Evolutionary conservation across 208 protist species (phyloP).

Genomic region (Trypanosoma melophagium): DNA sequence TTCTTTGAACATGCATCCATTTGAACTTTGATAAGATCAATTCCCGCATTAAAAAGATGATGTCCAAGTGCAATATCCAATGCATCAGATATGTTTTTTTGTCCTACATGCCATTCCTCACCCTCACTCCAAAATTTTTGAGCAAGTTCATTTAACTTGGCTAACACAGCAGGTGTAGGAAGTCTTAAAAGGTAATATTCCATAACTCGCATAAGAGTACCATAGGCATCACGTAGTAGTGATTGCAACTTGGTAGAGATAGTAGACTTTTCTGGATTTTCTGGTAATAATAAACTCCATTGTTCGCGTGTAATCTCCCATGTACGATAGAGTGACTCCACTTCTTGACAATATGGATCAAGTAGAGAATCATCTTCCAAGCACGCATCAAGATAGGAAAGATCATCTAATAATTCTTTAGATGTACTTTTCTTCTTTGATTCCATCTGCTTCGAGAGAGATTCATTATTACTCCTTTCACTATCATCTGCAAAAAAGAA

Average conservation of each 20-base stretch:
- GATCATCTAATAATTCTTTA: neutral
- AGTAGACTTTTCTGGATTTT: neutral
- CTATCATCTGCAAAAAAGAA: too few species aligned
- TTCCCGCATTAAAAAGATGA: slow-evolving; percentile 17
- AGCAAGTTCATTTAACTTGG: slow-evolving; percentile 2
- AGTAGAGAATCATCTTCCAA: slow-evolving; percentile 1
- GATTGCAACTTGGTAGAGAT: neutral
- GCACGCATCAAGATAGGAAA: too few species aligned
- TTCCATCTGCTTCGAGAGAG: neutral
- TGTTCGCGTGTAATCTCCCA: slow-evolving; percentile 17
- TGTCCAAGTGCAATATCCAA: slow-evolving; percentile 6
- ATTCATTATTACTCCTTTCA: too few species aligned
- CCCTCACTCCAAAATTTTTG: slow-evolving; percentile 11
- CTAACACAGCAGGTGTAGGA: slow-evolving; percentile 1
- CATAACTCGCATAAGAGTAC: slow-evolving; percentile 11
- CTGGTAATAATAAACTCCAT: neutral
- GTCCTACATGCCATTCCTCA: slow-evolving; percentile 21
- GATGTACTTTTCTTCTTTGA: neutral
- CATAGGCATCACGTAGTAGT: slow-evolving; percentile 2
- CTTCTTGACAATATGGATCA: slow-evolving; percentile 11
- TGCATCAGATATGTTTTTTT: slow-evolving; percentile 9
- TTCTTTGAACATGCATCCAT: neutral
- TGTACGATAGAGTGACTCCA: neutral
- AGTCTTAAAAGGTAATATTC: slow-evolving; percentile 13
- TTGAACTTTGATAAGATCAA: neutral